These are phyloP conservation scores for Gossypium rotundifolium DNA, from an alignment of 345 rosid species.

Conservation along the genomic window DNA sequence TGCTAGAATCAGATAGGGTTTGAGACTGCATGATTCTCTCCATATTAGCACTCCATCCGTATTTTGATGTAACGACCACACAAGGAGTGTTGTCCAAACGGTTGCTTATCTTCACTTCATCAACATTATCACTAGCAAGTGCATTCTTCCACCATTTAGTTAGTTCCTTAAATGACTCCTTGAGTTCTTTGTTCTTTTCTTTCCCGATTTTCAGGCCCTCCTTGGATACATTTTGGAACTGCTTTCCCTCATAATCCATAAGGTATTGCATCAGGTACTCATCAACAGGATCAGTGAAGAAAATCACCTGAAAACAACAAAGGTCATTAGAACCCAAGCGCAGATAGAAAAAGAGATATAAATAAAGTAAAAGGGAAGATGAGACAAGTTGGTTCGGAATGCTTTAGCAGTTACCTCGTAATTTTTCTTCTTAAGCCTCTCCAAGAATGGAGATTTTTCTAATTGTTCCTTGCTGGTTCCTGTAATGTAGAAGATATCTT, in stretches of 20 bases:
- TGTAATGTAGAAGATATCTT: constrained; percentile 88
- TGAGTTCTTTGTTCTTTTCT: constrained; percentile 75
- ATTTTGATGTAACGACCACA: constrained; percentile 88
- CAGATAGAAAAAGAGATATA: too few species aligned
- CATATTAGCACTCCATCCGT: constrained; percentile 98
- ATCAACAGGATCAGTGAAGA: constrained; percentile 96
- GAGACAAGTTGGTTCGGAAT: background rate
- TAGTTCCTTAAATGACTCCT: constrained; percentile 89
- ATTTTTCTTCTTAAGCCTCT: constrained; percentile 87
- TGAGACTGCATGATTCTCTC: constrained; percentile 97
- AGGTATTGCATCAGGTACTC: constrained; percentile 97
- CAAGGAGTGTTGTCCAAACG: constrained; percentile 91
- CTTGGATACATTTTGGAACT: constrained; percentile 93
- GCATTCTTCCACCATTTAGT: constrained; percentile 90
- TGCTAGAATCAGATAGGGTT: constrained; percentile 83
- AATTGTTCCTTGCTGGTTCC: constrained; percentile 88
- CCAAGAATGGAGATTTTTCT: constrained; percentile 94
- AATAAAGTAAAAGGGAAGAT: background rate
- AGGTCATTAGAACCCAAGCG: background rate
- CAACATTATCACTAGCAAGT: constrained; percentile 78
- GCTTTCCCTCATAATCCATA: constrained; percentile 92
- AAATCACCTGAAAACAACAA: constrained; percentile 62
- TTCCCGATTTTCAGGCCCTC: constrained; percentile 89
- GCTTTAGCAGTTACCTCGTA: constrained; percentile 47
- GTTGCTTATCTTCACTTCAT: constrained; percentile 83